Percentiles rank a stretch among this genome's conserved stretches.
phyloP scores from a whole-genome alignment of 129 eudicot genomes.

The Daucus carota region DH1_v3.0 NC_030389.2:40830501-40831000 shows the following conservation, averaged over 20 bases:
- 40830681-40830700: slow-evolving; percentile 30
- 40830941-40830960: slow-evolving; percentile 20
- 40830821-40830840: slow-evolving; percentile 55
- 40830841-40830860: slow-evolving; percentile 47
- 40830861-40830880: slow-evolving; percentile 18
- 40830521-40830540: slow-evolving; percentile 34
- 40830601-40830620: slow-evolving; percentile 35
- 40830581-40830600: slow-evolving; percentile 21
- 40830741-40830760: slow-evolving; percentile 29
- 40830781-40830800: slow-evolving; percentile 45
- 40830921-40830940: slow-evolving; percentile 10
- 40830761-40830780: slow-evolving; percentile 76
- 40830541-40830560: slow-evolving; percentile 68
- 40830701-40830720: slow-evolving; percentile 17
- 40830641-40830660: slow-evolving; percentile 51
- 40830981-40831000: neutral
- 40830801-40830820: slow-evolving; percentile 29
- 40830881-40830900: slow-evolving; percentile 21
- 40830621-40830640: slow-evolving; percentile 55
- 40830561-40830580: slow-evolving; percentile 42
- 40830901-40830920: slow-evolving; percentile 37
- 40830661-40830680: slow-evolving; percentile 32
- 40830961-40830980: neutral
- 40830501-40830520: slow-evolving; percentile 14
- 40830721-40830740: slow-evolving; percentile 48